Base-by-base conservation (phyloP, 176 grass and related monocot genomes). In the Pontederia crassipes region DNA sequence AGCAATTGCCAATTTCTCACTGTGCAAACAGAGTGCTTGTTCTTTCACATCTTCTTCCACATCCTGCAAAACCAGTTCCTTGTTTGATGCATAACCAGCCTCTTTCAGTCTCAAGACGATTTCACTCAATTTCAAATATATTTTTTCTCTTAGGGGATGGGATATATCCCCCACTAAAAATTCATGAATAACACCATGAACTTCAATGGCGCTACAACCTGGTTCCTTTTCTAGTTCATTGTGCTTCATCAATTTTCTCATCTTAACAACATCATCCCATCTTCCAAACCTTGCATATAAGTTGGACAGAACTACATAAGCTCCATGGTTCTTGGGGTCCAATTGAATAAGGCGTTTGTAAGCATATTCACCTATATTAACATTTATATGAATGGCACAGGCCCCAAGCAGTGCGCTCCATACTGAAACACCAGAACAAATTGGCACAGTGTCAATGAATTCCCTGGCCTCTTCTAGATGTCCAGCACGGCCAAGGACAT, bases 401-500 rank as follows among this genome's bases (percentile, higher is more conserved):
- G 72, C 64, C 54, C 75, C 76, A 26, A 79, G 32, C 67, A 89
- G 72, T 69, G 86, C 80, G 48, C 78, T 74, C 81, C 78, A 89
- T 18, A 78, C 58, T 46, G 78, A 69, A 62, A 2, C 61, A 40
- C 78, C 73, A 76, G 82, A 67, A 69, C 78, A 51, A 28, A 70
- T 76, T 27, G 78, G 75, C 78, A 85, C 82, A 17, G 65, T 70
- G 32, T 76, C 64, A 47, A 89, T 79, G 53, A 76, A 89, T 17
- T 11, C 52, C 55, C 65, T 81, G 40, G 86, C 86, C 50, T 82
- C 56, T 0, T 64, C 66, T 61, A 82, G 48, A 2, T 4, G 67
- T 35, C 86, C 86, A 67, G 61, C 82, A 70, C 82, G 77, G 28
- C 78, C 79, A 49, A 89, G 82, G 28, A 89, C 69, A 58, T 82